Evolutionary conservation across 805 yeast genomes (phyloP), one percentile per base, ranked within the genome.

Genomic region (Candida tammaniensis): DNA sequence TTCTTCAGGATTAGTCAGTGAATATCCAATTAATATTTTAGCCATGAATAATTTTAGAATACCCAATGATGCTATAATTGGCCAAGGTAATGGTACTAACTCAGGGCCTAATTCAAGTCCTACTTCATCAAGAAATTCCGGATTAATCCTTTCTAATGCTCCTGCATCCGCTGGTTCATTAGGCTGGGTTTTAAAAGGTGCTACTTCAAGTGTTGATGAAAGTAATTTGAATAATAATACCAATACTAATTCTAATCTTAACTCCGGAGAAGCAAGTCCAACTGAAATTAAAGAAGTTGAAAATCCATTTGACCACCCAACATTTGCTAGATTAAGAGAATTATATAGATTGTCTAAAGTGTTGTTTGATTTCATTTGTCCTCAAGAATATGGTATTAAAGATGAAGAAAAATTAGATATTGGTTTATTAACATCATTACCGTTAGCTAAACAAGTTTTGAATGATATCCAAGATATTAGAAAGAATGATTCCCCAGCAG

Each of bases 371-470:
- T 93, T 91, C 54, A 88, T 93, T 31, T 93, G 98, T 61, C 99
- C 99, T 7, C 98, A 93, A 59, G 99, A 93, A 55, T 93, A 93
- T 55, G 99, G 99, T 44, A 93, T 93, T 48, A 87, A 89, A 45
- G 95, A 88, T 52, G 82, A 83, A 50, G 98, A 93, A 59, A 93
- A 93, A 55, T 72, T 93, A 40, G 99, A 93, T 55, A 93, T 93
- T 63, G 99, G 99, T 4, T 67, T 93, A 38, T 68, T 93, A 48
- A 93, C 99, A 0, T 86, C 96, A 2, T 71, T 93, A 50, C 99
- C 99, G 2, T 71, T 93, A 48, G 94, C 96, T 1, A 85, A 80
- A 56, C 95, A 87, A 59, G 83, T 93, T 24, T 58, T 93, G 32
- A 66, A 72, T 21, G 98, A 93, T 54, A 78, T 93, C 28, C 79